Base-by-base conservation (phyloP, 306 rosid species). In the Gastrolobium villosum region DNA sequence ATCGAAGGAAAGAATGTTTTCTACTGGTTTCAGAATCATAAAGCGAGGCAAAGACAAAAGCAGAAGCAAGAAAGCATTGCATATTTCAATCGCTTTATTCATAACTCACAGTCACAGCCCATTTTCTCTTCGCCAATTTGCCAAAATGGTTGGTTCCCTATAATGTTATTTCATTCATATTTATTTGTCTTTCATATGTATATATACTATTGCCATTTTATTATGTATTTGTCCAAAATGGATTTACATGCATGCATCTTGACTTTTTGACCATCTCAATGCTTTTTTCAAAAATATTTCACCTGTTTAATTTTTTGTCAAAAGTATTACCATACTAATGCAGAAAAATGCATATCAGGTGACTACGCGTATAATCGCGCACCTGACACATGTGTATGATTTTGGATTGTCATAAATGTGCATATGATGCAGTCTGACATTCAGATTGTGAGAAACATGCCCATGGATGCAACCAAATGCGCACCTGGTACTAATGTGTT, bases 21-120 rank as follows among this genome's bases (percentile, higher is more conserved):
- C 45, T 91, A 91, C 41, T 91, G 97, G 97, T 91, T 91, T 80
- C 94, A 92, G 46, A 89, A 92, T 81, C 97, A 88, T 77, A 92
- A 92, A 57, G 94, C 97, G 0, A 83, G 97, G 49, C 89, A 81
- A 62, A 85, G 93, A 73, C 94, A 83, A 65, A 92, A 88, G 84
- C 90, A 84, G 75, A 84, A 89, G 77, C 97, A 88, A 60, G 82
- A 87, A 7, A 84, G 13, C 59, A 5, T 82, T 31, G 81, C 88
- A 54, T 80, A 45, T 66, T 48, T 79, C 71, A 86, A 79, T 65
- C 70, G 34, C 73, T 83, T 70, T 34, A 64, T 89, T 6, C 86
- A 77, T 32, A 13, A 34, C 4, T 7, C 74, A 2, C 85, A 20
- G 0, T 7, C 74, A 2, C 85, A 20, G 0, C 81, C 91, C 5